Conservation (phyloP, 1,284 basidiomycete genomes). For the Phellopilus nigrolimitatus region DNA sequence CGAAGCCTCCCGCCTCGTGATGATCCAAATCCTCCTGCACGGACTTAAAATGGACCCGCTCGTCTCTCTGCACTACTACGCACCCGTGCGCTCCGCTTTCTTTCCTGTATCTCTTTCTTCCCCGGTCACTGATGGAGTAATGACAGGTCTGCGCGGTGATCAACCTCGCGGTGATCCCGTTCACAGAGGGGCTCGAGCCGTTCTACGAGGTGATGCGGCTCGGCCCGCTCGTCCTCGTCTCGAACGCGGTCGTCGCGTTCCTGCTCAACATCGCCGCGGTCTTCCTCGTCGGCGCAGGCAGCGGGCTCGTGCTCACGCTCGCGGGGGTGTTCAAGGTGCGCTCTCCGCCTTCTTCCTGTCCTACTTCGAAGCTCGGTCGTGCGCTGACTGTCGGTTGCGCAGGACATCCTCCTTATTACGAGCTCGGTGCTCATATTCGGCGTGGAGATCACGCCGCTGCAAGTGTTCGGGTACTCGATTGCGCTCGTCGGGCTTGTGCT, state of each 20-base stretch:
- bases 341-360: background rate
- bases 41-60: constrained; percentile 97
- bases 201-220: constrained; percentile 70
- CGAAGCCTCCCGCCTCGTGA: constrained; percentile 87
- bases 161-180: constrained; percentile 80
- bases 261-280: constrained; percentile 91
- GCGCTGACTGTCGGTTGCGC: constrained; percentile 4
- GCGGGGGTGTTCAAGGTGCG: constrained; percentile 89
- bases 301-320: constrained; percentile 86
- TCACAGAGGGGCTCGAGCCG: constrained; percentile 87
- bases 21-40: constrained; percentile 95
- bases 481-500: constrained; percentile 77
- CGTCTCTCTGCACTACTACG: constrained; percentile 94
- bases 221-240: constrained; percentile 74
- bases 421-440: constrained; percentile 87
- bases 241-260: constrained; percentile 88
- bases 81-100: constrained; percentile 47
- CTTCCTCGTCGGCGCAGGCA: constrained; percentile 87
- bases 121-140: constrained; percentile 20
- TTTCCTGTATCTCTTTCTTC: background rate
- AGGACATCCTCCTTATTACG: constrained; percentile 92
- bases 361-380: background rate
- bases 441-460: constrained; percentile 72
- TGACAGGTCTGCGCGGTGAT: constrained; percentile 76
- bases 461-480: constrained; percentile 84